phyloP scores from a whole-genome alignment of 2,329 filamentous ascomycete species.

The Aspergillus eucalypticola region DNA sequence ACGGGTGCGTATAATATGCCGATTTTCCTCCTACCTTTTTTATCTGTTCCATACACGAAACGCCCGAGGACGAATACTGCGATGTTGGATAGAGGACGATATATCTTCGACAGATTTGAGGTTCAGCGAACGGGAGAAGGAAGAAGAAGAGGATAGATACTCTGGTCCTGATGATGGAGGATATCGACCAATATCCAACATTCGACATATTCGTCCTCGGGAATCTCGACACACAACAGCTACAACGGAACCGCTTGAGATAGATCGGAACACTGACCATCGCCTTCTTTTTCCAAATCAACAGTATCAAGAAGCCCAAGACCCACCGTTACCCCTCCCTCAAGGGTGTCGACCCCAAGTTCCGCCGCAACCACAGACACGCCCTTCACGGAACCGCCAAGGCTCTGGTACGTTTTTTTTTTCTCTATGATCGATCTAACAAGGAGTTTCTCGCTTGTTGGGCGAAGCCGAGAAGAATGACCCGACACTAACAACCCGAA shows the following conservation, averaged over 20 bases:
- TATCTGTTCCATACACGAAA: neutral
- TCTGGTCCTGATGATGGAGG: neutral
- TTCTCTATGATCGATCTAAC: neutral
- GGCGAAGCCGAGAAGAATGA: neutral
- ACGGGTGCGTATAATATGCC: constrained; percentile 71
- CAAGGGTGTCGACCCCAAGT: constrained; percentile 99
- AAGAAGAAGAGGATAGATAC: neutral
- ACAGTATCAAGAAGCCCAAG: constrained; percentile 99
- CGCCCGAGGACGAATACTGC: constrained; percentile 9
- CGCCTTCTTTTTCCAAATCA: constrained; percentile 17
- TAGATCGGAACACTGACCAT: constrained; percentile 23
- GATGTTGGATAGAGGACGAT: constrained; percentile 11
- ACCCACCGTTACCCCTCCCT: constrained; percentile 98
- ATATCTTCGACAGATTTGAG: neutral
- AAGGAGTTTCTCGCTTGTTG: neutral
- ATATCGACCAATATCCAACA: constrained; percentile 5
- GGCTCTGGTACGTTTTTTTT: constrained; percentile 76
- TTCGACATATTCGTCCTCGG: neutral
- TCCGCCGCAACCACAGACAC: constrained; percentile 99
- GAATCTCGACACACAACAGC: neutral
- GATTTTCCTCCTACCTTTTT: constrained; percentile 6
- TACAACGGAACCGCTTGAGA: neutral
- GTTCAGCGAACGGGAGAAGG: neutral
- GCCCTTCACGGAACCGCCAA: constrained; percentile 98
- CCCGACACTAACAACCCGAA: constrained; percentile 41